These are phyloP conservation scores for Penicillium hesseltinei DNA, from an alignment of 2,329 filamentous ascomycete species.

Conservation along the genomic window DNA sequence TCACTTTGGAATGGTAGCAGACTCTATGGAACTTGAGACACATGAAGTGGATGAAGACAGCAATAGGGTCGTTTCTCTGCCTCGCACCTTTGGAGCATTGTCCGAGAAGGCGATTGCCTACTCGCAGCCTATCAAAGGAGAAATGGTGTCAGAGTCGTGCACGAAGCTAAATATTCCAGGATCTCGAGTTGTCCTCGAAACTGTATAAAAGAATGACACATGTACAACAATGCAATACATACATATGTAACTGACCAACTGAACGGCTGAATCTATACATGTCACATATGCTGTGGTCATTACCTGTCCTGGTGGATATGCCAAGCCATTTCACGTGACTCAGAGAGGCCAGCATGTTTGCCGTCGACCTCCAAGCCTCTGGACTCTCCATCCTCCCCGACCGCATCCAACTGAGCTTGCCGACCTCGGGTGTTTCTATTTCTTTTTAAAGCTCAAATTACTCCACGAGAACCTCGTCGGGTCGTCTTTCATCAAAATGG, in stretches of 20 bases:
- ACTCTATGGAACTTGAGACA: constrained; percentile 21
- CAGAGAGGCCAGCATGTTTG: constrained; percentile 37
- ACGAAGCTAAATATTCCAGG: constrained; percentile 40
- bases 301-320: constrained; percentile 10
- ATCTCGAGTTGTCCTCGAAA: constrained; percentile 25
- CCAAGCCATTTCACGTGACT: constrained; percentile 36
- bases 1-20: constrained; percentile 35
- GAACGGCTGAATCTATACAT: not conserved
- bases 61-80: constrained; percentile 25
- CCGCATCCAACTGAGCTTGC: constrained; percentile 25
- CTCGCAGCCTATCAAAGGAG: constrained; percentile 21
- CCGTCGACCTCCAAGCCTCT: constrained; percentile 33
- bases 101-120: constrained; percentile 42
- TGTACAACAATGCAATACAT: constrained; percentile 4
- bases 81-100: constrained; percentile 39
- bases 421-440: constrained; percentile 16
- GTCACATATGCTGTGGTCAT: constrained; percentile 1
- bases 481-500: constrained; percentile 57
- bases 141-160: constrained; percentile 16
- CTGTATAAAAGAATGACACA: constrained; percentile 1
- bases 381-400: constrained; percentile 30
- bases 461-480: constrained; percentile 15
- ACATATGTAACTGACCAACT: not conserved
- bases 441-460: constrained; percentile 18
- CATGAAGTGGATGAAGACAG: not conserved